Conservation (phyloP, 2,329 filamentous ascomycete genomes). For the Aureobasidium sp. region DNA sequence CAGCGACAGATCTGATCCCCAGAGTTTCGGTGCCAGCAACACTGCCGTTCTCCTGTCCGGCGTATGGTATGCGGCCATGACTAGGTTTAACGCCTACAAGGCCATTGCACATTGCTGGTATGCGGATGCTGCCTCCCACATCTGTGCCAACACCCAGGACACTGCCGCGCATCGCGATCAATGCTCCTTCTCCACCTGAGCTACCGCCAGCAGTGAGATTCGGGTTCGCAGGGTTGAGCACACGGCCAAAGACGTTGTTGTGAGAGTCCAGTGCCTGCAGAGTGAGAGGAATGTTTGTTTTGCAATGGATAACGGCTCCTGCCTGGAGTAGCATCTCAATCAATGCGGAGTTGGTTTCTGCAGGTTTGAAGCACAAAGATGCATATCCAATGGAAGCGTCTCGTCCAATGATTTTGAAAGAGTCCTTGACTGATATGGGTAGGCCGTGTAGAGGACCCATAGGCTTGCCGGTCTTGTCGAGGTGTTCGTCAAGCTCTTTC, state of each 20-base stretch:
- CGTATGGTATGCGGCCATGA: conserved; percentile 43
- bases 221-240: conserved; percentile 42
- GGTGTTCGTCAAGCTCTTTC: conserved; percentile 34
- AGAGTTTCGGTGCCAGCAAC: conserved; percentile 41
- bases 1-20: conserved; percentile 36
- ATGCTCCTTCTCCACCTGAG: conserved; percentile 45
- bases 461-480: conserved; percentile 28
- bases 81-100: conserved; percentile 41
- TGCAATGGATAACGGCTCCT: conserved; percentile 44
- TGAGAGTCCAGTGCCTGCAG: conserved; percentile 44
- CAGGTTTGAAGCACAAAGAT: conserved; percentile 36
- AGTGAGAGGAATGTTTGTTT: conserved; percentile 49
- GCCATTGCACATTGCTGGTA: conserved; percentile 44
- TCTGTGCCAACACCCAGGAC: conserved; percentile 47
- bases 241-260: conserved; percentile 43
- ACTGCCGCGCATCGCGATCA: conserved; percentile 42
- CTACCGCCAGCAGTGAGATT: conserved; percentile 44
- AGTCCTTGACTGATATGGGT: conserved; percentile 45
- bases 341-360: conserved; percentile 31
- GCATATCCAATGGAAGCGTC: conserved; percentile 36
- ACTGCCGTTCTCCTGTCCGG: conserved; percentile 42
- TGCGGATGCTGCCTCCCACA: conserved; percentile 46
- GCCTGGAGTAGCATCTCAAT: conserved; percentile 36
- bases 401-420: conserved; percentile 28
- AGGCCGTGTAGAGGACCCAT: conserved; percentile 43